phyloP scores from a whole-genome alignment of 2,329 filamentous ascomycete species.

The Neonectria punicea region DNA sequence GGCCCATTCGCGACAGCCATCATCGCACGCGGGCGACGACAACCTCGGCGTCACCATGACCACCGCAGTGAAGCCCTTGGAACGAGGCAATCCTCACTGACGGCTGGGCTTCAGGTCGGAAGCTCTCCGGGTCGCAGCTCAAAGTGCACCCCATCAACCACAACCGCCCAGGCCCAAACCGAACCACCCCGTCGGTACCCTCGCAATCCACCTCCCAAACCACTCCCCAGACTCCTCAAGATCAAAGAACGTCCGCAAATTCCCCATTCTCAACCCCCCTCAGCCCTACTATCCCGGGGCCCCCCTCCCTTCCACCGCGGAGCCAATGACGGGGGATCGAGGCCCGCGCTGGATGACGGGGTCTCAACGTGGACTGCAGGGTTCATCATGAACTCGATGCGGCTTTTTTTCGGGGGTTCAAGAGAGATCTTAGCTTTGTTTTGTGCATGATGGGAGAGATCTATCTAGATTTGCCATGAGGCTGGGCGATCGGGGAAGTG shows the following conservation, averaged over 20 bases:
- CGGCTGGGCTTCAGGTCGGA: neutral
- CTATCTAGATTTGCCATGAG: neutral
- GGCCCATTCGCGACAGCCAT: conserved; percentile 10
- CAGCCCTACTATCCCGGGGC: conserved; percentile 18
- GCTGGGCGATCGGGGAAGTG: conserved; percentile 1
- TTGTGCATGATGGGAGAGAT: neutral
- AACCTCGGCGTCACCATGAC: neutral
- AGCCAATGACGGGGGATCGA: conserved; percentile 14
- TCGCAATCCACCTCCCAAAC: neutral
- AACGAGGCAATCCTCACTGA: neutral
- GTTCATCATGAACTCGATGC: conserved; percentile 24
- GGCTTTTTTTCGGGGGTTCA: conserved; percentile 13
- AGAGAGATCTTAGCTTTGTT: neutral
- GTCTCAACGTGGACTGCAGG: conserved; percentile 25
- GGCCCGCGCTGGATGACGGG: conserved; percentile 22
- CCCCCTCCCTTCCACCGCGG: neutral
- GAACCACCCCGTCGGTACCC: neutral
- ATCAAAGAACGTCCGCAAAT: neutral
- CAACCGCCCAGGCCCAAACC: neutral
- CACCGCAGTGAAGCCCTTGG: neutral
- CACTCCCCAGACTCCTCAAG: neutral
- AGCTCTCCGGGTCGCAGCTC: neutral
- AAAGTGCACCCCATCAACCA: neutral
- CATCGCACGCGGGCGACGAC: neutral
- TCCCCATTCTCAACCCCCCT: neutral